A percentile compares a stretch with the other conserved stretches of the same genome.
phyloP scores from a whole-genome alignment of 768 basidiomycete genomes.

The Hydnomerulius pinastri region DNA sequence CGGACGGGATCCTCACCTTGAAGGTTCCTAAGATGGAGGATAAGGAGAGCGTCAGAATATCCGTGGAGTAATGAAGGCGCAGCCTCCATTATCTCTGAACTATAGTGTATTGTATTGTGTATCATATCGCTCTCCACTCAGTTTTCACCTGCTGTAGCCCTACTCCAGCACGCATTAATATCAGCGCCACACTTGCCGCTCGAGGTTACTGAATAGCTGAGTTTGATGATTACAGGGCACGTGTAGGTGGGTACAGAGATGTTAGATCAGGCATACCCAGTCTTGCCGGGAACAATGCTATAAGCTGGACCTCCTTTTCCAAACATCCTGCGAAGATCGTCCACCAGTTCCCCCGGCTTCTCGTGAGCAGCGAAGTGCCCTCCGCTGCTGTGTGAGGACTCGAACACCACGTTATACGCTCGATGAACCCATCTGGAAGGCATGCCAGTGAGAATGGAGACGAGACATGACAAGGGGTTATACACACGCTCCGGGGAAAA shows the following conservation, averaged over 20 bases:
- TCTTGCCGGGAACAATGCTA: not conserved
- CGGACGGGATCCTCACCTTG: slow-evolving; percentile 69
- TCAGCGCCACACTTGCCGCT: too few relatives aligned
- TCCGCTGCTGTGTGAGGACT: slow-evolving; percentile 45
- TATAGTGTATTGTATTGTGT: not conserved
- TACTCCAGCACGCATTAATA: too few relatives aligned
- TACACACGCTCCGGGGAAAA: slow-evolving; percentile 40
- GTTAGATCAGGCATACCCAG: too few relatives aligned
- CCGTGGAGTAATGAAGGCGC: slow-evolving; percentile 26
- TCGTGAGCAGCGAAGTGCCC: slow-evolving; percentile 62
- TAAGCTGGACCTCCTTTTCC: slow-evolving; percentile 46
- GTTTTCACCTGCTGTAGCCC: slow-evolving; percentile 7
- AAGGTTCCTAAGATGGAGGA: slow-evolving; percentile 63
- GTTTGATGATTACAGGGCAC: too few relatives aligned
- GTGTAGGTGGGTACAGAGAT: too few relatives aligned
- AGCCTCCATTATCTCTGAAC: not conserved
- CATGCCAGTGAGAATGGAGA: not conserved
- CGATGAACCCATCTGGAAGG: slow-evolving; percentile 40
- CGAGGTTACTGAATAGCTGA: too few relatives aligned
- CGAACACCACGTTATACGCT: slow-evolving; percentile 44
- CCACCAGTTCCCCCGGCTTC: slow-evolving; percentile 45
- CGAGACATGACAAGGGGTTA: not conserved
- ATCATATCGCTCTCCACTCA: not conserved
- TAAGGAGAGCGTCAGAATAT: slow-evolving; percentile 52
- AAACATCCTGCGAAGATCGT: slow-evolving; percentile 56